phyloP scores from a whole-genome alignment of 1,284 basidiomycete genomes.

The Gomphus bonarii region DNA sequence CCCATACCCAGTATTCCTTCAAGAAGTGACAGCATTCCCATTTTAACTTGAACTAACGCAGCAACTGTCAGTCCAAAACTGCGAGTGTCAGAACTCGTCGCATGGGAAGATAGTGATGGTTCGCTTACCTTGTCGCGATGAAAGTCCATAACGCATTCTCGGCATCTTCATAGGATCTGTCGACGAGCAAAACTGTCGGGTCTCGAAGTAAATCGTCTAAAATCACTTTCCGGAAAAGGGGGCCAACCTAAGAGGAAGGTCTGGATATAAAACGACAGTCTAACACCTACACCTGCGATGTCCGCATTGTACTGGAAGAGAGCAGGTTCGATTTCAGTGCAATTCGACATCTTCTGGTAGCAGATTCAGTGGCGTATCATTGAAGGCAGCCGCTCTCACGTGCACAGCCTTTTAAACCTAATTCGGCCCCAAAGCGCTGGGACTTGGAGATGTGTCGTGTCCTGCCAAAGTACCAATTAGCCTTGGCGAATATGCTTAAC shows the following conservation, averaged over 20 bases:
- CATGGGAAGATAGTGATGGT: not conserved
- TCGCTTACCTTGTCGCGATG: conserved; percentile 22
- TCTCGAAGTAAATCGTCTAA: not conserved
- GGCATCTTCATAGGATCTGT: conserved; percentile 28
- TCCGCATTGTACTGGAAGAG: conserved; percentile 15
- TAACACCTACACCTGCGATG: conserved; percentile 31
- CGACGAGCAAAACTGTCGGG: conserved; percentile 25
- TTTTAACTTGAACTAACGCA: conserved; percentile 22
- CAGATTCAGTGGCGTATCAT: no score
- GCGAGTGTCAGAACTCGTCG: not conserved
- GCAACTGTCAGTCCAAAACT: conserved; percentile 29
- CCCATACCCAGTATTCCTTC: conserved; percentile 14
- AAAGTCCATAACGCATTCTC: conserved; percentile 32
- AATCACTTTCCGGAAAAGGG: not conserved
- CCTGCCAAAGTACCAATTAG: no score
- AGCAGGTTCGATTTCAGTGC: not conserved
- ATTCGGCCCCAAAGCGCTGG: no score
- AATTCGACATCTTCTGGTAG: not conserved
- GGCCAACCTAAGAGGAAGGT: conserved; percentile 26
- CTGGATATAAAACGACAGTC: conserved; percentile 33
- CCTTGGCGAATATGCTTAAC: no score
- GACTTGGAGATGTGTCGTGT: no score
- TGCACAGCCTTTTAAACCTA: no score
- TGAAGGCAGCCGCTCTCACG: no score
- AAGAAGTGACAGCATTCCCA: conserved; percentile 24